phyloP scores from a whole-genome alignment of 2,329 filamentous ascomycete species.

The Rhinocladiella mackenziei region DNA sequence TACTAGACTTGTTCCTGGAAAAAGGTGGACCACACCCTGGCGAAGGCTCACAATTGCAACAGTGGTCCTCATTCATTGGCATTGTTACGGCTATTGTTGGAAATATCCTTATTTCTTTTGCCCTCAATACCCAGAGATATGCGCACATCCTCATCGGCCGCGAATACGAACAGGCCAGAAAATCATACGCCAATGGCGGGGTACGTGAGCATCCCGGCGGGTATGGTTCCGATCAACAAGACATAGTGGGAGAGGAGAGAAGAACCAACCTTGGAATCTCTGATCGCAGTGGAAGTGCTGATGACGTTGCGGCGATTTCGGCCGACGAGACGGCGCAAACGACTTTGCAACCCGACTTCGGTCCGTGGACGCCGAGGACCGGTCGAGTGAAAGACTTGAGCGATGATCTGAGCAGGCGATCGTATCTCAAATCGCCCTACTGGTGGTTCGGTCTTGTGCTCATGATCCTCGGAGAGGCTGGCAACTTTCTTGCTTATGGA shows the following conservation, averaged over 20 bases:
- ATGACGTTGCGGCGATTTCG: conserved; percentile 13
- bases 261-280: conserved; percentile 14
- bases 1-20: background rate
- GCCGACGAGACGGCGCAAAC: conserved; percentile 6
- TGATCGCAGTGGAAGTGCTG: conserved; percentile 5
- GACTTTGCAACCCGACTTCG: conserved; percentile 3
- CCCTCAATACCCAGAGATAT: conserved; percentile 93
- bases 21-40: conserved; percentile 6
- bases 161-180: conserved; percentile 55
- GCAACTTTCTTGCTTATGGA: conserved; percentile 95
- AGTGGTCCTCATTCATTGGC: conserved; percentile 90
- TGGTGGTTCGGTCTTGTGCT: conserved; percentile 95
- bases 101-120: conserved; percentile 90
- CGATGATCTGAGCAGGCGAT: conserved; percentile 51
- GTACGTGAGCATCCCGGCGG: background rate
- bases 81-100: conserved; percentile 89
- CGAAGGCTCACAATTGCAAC: conserved; percentile 10
- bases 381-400: conserved; percentile 34
- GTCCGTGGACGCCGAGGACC: conserved; percentile 3
- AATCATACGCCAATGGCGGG: conserved; percentile 5
- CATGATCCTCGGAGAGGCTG: conserved; percentile 88
- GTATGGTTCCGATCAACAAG: conserved; percentile 24
- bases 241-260: conserved; percentile 21
- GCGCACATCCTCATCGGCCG: conserved; percentile 81
- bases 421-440: conserved; percentile 84